Evolutionary conservation across 75 land plant genomes (phyloP), one percentile per base, ranked within the genome.

Genomic region (Gnetum montanum): DNA sequence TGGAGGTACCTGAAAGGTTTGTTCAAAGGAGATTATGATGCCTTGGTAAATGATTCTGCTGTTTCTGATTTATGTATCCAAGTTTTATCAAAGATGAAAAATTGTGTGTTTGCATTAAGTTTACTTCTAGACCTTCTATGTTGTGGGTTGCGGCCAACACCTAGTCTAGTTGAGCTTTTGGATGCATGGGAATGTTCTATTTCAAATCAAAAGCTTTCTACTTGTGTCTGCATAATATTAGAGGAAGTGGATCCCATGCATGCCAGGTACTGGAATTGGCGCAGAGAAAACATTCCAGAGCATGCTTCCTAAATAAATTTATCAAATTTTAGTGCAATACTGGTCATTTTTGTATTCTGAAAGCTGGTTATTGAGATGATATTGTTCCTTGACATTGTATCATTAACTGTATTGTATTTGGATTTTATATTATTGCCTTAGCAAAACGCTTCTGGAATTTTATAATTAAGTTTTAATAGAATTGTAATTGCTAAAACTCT

Each of bases 1-100:
- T 92, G 98, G 98, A 88, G 86, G 66, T 92, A 88, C 67, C 69
- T 92, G 20, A 68, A 66, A 41, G 98, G 98, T 23, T 75, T 92
- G 23, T 88, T 66, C 62, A 79, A 78, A 31, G 86, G 67, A 18
- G 79, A 84, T 45, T 53, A 59, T 15, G 54, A 57, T 29, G 66
- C 74, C 20, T 51, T 82, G 49, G 49, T 70, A 8, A 63, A 47
- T 22, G 68, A 72, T 62, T 44, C 69, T 4, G 48, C 34, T 45
- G 73, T 82, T 30, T 43, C 66, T 20, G 64, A 75, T 43, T 49
- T 75, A 1, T 85, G 95, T 59, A 24, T 90, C 51, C 64, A 71
- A 18, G 83, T 86, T 19, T 59, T 90, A 60, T 57, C 33, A 16
- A 54, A 45, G 27, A 67, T 73, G 51, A 45, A 22, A 15, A 72